These are phyloP conservation scores for Dendrostoma leiphaemia DNA, from an alignment of 2,329 filamentous ascomycete genomes.

Conservation along the genomic window DNA sequence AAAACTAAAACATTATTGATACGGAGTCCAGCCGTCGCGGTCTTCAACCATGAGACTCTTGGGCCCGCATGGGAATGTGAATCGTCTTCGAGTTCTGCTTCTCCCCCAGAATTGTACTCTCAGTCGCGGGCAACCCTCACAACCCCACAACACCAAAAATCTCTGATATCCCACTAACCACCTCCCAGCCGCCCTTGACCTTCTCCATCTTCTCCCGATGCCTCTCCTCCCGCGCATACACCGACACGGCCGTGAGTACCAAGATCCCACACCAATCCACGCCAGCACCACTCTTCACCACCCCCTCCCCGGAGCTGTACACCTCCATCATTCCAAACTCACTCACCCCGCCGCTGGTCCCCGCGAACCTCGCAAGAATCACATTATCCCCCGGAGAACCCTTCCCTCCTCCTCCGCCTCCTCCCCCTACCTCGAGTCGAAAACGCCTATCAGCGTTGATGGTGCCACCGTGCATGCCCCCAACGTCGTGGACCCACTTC, in stretches of 20 bases:
- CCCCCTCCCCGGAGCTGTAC: background rate
- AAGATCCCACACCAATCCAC: constrained; percentile 3
- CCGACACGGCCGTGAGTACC: background rate
- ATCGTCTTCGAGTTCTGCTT: too few relatives aligned
- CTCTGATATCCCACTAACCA: background rate
- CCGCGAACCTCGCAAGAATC: constrained; percentile 3
- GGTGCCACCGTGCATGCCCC: background rate
- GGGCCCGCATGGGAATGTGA: too few relatives aligned
- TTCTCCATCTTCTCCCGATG: background rate
- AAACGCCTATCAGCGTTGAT: background rate
- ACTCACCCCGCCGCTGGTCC: background rate
- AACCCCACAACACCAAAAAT: background rate
- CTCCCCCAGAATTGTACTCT: too few relatives aligned
- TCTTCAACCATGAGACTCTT: too few relatives aligned
- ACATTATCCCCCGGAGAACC: background rate
- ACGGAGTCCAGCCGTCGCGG: too few relatives aligned
- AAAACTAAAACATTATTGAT: too few relatives aligned
- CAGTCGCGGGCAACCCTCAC: too few relatives aligned
- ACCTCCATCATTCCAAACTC: constrained; percentile 8
- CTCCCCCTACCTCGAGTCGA: background rate
- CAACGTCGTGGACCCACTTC: background rate
- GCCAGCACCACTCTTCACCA: background rate
- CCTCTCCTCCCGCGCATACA: constrained; percentile 7
- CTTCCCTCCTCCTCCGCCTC: background rate
- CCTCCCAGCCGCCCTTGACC: background rate